Evolutionary conservation across 2,329 filamentous ascomycete species (phyloP), one percentile per base, ranked within the genome.

Genomic region (Beauveria rudraprayagi): DNA sequence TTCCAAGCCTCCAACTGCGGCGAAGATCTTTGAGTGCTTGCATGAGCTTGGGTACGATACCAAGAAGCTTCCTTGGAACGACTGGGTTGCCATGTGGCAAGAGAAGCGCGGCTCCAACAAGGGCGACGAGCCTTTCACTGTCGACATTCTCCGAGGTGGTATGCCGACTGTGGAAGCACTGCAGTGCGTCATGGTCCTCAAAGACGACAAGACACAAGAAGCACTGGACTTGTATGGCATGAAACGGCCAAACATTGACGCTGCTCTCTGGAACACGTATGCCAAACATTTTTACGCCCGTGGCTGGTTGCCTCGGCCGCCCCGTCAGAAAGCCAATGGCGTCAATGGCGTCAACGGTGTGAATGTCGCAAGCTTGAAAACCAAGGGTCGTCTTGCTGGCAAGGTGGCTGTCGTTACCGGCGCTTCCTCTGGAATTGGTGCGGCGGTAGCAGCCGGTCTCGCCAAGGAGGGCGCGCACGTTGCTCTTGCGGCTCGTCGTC

Each of bases 241-340:
- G 1, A 77, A 84, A 65, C 81, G 89, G 5, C 87, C 88, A 2
- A 86, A 85, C 71, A 87, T 92, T 26, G 87, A 92, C 68, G 77
- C 74, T 19, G 78, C 83, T 16, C 76, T 93, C n/a, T 81, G 92
- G 7, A 86, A 90, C 71, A 92, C 86, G 0, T 93, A 93, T 70
- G 83, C 87, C 24, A 87, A 90, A 17, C 88, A 92, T 71, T 93
- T 90, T 80, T 92, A 88, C 69, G 88, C 88, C 19, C 78, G 90
- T 71, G 90, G 90, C 50, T 93, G 90, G 90, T 78, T 93, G 5
- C 79, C 84, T 6, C 78, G 77, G 3, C 80, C 87, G 19, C 89
- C 89, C 4, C 76, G 76, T 3, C 79, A 78, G 6, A 76, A 78
- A 14, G 65, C 69, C 26, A 62, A 65, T 64, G 74, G 73, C 50